Conservation (phyloP, 1,284 basidiomycete species). For the Trametes pubescens region DNA sequence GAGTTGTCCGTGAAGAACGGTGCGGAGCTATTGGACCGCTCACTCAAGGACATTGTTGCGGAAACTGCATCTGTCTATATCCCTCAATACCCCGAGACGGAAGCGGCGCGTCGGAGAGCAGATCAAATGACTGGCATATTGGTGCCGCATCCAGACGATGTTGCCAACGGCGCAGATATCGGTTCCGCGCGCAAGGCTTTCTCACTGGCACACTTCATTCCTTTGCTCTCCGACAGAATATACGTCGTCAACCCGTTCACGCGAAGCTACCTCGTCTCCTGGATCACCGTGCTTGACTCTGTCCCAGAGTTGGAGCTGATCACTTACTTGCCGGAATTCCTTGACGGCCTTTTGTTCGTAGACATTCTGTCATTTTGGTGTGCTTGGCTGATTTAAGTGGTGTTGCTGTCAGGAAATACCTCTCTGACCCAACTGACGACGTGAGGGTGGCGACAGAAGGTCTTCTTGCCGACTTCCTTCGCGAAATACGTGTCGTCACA, state of each 20-base stretch:
- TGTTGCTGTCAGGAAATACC: slow-evolving; percentile 77
- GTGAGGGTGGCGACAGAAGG: slow-evolving; percentile 94
- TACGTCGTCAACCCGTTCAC: slow-evolving; percentile 97
- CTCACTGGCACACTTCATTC: slow-evolving; percentile 94
- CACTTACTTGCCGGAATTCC: slow-evolving; percentile 92
- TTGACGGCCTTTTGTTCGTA: slow-evolving; percentile 93
- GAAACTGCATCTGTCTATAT: slow-evolving; percentile 97
- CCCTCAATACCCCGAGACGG: slow-evolving; percentile 86
- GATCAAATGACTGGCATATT: slow-evolving; percentile 57
- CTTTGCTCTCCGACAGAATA: slow-evolving; percentile 91
- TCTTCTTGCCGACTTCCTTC: slow-evolving; percentile 90
- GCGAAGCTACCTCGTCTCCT: slow-evolving; percentile 94
- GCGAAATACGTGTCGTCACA: slow-evolving; percentile 91
- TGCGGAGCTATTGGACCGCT: slow-evolving; percentile 95
- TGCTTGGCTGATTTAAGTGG: slow-evolving; percentile 23
- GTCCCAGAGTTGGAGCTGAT: slow-evolving; percentile 97
- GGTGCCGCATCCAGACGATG: slow-evolving; percentile 67
- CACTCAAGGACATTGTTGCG: slow-evolving; percentile 97
- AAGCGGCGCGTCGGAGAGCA: slow-evolving; percentile 61
- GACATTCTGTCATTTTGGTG: slow-evolving; percentile 11
- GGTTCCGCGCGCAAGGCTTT: slow-evolving; percentile 80
- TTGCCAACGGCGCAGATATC: slow-evolving; percentile 53
- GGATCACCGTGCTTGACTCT: slow-evolving; percentile 96
- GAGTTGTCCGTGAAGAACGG: slow-evolving; percentile 99
- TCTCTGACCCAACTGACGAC: slow-evolving; percentile 95